These are phyloP conservation scores for Aureobasidium uvarum DNA, from an alignment of 2,329 filamentous ascomycete species.

Conservation along the genomic window DNA sequence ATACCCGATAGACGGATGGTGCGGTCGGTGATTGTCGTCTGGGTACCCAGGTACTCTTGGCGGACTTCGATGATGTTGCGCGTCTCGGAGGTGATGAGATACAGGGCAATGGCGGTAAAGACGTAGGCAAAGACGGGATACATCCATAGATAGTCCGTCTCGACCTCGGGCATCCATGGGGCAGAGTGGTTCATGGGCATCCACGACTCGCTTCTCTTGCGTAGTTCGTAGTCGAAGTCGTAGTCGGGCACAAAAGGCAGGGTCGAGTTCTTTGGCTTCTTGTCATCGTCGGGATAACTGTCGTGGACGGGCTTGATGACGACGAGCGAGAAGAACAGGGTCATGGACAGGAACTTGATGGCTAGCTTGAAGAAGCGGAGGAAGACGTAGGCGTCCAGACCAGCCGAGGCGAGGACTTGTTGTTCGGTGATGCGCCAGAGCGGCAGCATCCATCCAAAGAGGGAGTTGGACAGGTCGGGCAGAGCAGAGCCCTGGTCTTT, in stretches of 20 bases:
- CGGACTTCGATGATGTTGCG: conserved; percentile 78
- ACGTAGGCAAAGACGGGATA: conserved; percentile 95
- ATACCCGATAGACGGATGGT: conserved; percentile 92
- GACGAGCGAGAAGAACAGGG: conserved; percentile 75
- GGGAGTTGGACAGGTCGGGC: conserved; percentile 75
- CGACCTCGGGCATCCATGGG: conserved; percentile 33
- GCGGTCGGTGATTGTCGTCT: conserved; percentile 92
- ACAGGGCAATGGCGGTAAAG: conserved; percentile 78
- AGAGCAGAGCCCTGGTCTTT: conserved; percentile 63
- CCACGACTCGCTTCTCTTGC: conserved; percentile 1
- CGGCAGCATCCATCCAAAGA: conserved; percentile 91
- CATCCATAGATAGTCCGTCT: conserved; percentile 74
- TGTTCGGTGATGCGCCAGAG: conserved; percentile 83
- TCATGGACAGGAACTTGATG: conserved; percentile 73
- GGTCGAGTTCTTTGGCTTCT: conserved; percentile 31
- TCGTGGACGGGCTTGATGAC: conserved; percentile 85
- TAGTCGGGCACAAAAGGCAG: conserved; percentile 13
- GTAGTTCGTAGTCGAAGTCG: conserved; percentile 9
- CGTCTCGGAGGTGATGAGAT: conserved; percentile 79
- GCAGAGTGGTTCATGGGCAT: conserved; percentile 15
- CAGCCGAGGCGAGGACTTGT: conserved; percentile 83
- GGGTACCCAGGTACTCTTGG: conserved; percentile 87
- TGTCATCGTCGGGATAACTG: conserved; percentile 54
- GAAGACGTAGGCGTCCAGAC: conserved; percentile 94
- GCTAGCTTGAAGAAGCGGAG: conserved; percentile 95